Conservation (phyloP, 192 early-diverging fungal genomes). For the Thamnidium elegans region DNA sequence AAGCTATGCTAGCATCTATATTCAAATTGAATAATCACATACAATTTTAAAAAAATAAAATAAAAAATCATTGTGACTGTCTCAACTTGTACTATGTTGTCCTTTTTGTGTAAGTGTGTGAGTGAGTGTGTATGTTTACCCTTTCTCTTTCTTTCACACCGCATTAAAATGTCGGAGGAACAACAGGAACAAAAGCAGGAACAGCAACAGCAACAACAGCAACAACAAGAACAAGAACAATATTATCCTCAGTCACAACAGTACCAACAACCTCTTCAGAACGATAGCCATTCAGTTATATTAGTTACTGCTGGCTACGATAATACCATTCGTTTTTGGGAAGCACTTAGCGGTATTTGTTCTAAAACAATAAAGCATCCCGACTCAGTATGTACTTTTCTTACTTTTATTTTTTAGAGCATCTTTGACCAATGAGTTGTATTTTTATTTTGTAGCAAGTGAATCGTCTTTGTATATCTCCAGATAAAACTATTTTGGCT, state of each 20-base stretch:
- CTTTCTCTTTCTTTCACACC: not conserved
- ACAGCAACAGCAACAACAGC: not conserved
- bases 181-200: not conserved
- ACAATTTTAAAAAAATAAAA: not conserved
- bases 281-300: slow-evolving; percentile 55
- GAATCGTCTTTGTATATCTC: slow-evolving; percentile 81
- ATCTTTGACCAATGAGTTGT: too few relatives aligned
- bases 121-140: too few relatives aligned
- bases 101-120: not conserved
- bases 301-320: slow-evolving; percentile 80
- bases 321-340: slow-evolving; percentile 71
- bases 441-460: slow-evolving; percentile 64
- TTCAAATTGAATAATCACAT: slow-evolving; percentile 5
- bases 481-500: slow-evolving; percentile 82
- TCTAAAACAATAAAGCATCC: slow-evolving; percentile 76
- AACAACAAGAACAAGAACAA: slow-evolving; percentile 16
- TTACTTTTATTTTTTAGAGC: not conserved
- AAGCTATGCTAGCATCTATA: slow-evolving; percentile 70
- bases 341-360: slow-evolving; percentile 63
- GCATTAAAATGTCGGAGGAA: not conserved
- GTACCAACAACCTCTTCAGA: slow-evolving; percentile 39
- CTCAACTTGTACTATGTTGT: not conserved
- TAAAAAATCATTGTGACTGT: too few relatives aligned
- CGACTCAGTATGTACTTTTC: slow-evolving; percentile 58
- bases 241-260: slow-evolving; percentile 39